A percentile compares a stretch with the other conserved stretches of the same genome.
Evolutionary conservation across 2,329 filamentous ascomycete species (phyloP).

Genomic region (Fusarium anguioides): DNA sequence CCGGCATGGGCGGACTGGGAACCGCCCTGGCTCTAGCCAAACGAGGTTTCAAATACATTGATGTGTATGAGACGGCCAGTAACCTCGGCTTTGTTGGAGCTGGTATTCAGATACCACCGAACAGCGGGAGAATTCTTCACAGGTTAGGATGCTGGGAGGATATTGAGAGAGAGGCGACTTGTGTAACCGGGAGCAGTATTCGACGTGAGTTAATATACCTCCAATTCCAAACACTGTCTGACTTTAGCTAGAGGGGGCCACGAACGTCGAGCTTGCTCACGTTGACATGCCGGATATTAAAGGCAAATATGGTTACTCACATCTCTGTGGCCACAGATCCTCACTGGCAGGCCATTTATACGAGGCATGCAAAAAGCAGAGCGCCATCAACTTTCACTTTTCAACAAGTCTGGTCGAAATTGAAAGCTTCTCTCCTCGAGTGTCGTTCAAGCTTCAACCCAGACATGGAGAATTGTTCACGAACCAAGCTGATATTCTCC

Average conservation of each 20-base stretch:
- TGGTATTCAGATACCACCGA: slow-evolving; percentile 85
- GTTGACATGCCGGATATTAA: slow-evolving; percentile 76
- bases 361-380: slow-evolving; percentile 73
- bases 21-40: slow-evolving; percentile 53
- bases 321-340: slow-evolving; percentile 82
- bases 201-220: slow-evolving; percentile 34
- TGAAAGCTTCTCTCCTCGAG: slow-evolving; percentile 36
- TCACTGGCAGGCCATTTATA: slow-evolving; percentile 77
- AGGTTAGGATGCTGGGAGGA: slow-evolving; percentile 76
- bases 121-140: slow-evolving; percentile 82
- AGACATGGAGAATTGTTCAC: slow-evolving; percentile 27
- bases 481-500: slow-evolving; percentile 59
- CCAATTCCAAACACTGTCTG: background rate
- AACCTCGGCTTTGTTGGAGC: slow-evolving; percentile 69
- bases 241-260: slow-evolving; percentile 68
- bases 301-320: slow-evolving; percentile 76
- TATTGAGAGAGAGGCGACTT: slow-evolving; percentile 57
- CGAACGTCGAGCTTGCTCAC: slow-evolving; percentile 75
- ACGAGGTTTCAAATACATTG: slow-evolving; percentile 42
- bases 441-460: slow-evolving; percentile 37
- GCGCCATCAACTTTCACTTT: slow-evolving; percentile 76
- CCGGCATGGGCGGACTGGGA: slow-evolving; percentile 55
- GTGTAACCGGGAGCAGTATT: slow-evolving; percentile 47
- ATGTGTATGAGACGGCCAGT: slow-evolving; percentile 44
- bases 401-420: slow-evolving; percentile 43